These are phyloP conservation scores for Purshia tridentata DNA, from an alignment of 306 rosid species.

Conservation along the genomic window DNA sequence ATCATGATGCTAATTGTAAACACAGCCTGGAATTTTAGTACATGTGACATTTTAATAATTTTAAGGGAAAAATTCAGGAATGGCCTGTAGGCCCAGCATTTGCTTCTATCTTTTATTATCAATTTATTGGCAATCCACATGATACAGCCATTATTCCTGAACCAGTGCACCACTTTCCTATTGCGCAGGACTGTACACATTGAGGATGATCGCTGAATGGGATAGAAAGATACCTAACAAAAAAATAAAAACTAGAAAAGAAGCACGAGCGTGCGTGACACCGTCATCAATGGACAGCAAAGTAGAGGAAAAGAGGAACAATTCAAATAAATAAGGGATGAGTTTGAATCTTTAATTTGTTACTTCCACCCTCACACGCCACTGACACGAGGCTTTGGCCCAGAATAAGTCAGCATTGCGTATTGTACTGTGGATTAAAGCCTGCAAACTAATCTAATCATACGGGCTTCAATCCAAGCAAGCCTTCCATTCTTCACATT, in stretches of 20 bases:
- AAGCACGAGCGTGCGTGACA: constrained; percentile 1
- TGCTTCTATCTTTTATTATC: background rate
- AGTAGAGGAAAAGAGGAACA: background rate
- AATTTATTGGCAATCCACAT: background rate
- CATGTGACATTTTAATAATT: background rate
- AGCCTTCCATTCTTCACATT: too few species aligned
- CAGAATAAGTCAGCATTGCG: background rate
- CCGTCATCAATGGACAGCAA: background rate
- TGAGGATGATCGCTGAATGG: background rate
- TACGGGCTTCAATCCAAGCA: background rate
- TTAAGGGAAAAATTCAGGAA: background rate
- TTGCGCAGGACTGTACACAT: background rate
- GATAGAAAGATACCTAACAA: background rate
- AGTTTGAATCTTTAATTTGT: too few species aligned
- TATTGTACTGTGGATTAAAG: too few species aligned
- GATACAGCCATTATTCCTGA: background rate
- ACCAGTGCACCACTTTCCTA: background rate
- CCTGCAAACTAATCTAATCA: too few species aligned
- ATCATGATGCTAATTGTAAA: background rate
- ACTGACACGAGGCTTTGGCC: background rate
- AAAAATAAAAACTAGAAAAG: background rate
- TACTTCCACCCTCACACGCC: too few species aligned
- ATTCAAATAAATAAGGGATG: background rate
- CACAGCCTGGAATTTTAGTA: background rate
- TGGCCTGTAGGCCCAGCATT: background rate